Evolutionary conservation across 202 grass and related monocot species (phyloP).

Genomic region (Thinopyrum obtusiflorum): DNA sequence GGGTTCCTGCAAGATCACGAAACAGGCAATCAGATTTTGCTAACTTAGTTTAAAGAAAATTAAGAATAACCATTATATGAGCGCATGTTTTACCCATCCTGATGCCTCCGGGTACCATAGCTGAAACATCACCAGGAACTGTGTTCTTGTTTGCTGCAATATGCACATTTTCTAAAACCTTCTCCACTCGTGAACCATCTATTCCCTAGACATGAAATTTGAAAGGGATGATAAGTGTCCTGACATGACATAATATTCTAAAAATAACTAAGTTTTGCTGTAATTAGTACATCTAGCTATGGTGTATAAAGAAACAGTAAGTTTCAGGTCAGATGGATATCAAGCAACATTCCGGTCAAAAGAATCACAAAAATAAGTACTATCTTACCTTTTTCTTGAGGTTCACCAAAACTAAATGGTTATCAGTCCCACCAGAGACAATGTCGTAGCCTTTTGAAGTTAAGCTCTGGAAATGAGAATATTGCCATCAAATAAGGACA

Average conservation of each 20-base stretch:
- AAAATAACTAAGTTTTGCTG: neutral
- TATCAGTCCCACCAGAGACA: slow-evolving; percentile 97
- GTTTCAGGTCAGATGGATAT: neutral
- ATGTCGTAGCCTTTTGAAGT: slow-evolving; percentile 75
- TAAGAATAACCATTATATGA: neutral
- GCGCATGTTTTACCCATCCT: slow-evolving; percentile 78
- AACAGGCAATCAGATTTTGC: slow-evolving; percentile 26
- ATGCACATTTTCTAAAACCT: slow-evolving; percentile 86
- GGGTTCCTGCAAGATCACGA: slow-evolving; percentile 64
- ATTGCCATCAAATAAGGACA: slow-evolving; percentile 18
- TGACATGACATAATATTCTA: slow-evolving; percentile 20
- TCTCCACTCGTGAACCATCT: slow-evolving; percentile 95
- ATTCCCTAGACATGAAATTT: slow-evolving; percentile 64
- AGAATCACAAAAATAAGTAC: neutral
- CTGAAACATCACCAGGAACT: slow-evolving; percentile 96
- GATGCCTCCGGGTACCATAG: slow-evolving; percentile 99
- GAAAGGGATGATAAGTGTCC: slow-evolving; percentile 5
- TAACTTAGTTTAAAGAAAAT: neutral
- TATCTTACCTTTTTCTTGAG: slow-evolving; percentile 88
- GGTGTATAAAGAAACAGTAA: slow-evolving; percentile 12
- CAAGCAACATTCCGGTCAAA: neutral
- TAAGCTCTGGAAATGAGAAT: slow-evolving; percentile 61
- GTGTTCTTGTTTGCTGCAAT: slow-evolving; percentile 99
- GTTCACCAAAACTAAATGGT: slow-evolving; percentile 99
- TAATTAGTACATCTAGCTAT: slow-evolving; percentile 24